Evolutionary conservation across 441 rosid species (phyloP).

Genomic region (Gossypium laxum): DNA sequence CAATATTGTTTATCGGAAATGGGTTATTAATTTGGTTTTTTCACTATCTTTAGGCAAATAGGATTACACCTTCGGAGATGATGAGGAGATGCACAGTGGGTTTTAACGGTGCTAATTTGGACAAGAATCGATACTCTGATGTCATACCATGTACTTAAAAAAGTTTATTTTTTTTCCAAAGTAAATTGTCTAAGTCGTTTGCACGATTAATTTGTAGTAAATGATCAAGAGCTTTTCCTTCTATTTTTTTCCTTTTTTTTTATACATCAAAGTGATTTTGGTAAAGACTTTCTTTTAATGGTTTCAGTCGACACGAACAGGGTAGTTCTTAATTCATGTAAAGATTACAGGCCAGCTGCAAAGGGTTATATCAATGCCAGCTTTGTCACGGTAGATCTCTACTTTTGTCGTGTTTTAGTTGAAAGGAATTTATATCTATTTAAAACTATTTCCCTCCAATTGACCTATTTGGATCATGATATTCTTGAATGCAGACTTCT

Average conservation of each 20-base stretch:
- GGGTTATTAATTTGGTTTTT: not conserved
- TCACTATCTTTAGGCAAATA: slow-evolving; percentile 30
- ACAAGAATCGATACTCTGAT: slow-evolving; percentile 63
- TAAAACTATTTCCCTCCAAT: not conserved
- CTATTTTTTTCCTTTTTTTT: not conserved
- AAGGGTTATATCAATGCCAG: slow-evolving; percentile 81
- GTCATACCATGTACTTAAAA: slow-evolving; percentile 55
- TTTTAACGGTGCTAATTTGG: slow-evolving; percentile 36
- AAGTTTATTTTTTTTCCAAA: slow-evolving; percentile 6
- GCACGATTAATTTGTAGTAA: not conserved
- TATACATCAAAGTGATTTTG: not conserved
- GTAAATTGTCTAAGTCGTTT: not conserved
- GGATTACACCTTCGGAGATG: slow-evolving; percentile 43
- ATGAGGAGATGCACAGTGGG: slow-evolving; percentile 46
- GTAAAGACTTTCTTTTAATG: slow-evolving; percentile 4
- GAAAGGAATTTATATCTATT: not conserved
- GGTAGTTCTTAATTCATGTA: slow-evolving; percentile 57
- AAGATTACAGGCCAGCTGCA: slow-evolving; percentile 53
- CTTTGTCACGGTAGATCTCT: slow-evolving; percentile 38
- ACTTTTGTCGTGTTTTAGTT: not conserved
- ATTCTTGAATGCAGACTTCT: slow-evolving; percentile 42
- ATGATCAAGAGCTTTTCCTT: not conserved
- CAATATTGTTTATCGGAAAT: not conserved
- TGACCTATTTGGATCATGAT: not conserved
- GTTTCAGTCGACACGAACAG: slow-evolving; percentile 60